A percentile compares a stretch with the other conserved stretches of the same genome.
These are phyloP conservation scores for Cupressus sempervirens DNA, from an alignment of 75 land plant genomes.

Conservation along the genomic window DNA sequence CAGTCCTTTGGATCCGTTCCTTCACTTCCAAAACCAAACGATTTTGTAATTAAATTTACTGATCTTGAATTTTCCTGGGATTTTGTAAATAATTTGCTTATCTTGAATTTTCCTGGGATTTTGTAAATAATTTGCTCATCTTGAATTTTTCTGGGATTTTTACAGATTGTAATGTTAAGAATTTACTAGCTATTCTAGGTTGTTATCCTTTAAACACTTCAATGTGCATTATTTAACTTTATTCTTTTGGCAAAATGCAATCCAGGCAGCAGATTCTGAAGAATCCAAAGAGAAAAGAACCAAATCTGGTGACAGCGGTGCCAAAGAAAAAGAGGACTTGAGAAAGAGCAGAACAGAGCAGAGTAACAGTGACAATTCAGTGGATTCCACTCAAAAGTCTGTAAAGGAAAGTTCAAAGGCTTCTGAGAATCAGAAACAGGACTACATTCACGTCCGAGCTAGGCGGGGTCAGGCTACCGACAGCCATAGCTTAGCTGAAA, in stretches of 20 bases:
- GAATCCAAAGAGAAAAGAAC: conserved; percentile 12
- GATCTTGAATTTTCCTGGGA: neutral
- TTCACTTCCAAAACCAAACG: neutral
- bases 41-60: neutral
- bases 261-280: conserved; percentile 8
- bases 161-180: no score
- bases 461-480: conserved; percentile 95
- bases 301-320: neutral
- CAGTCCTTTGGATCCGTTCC: neutral
- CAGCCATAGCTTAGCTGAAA: conserved; percentile 94
- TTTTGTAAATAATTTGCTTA: neutral
- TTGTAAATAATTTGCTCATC: neutral
- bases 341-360: conserved; percentile 34
- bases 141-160: neutral
- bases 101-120: neutral
- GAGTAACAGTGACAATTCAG: conserved; percentile 34
- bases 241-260: neutral
- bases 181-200: neutral
- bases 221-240: neutral
- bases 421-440: conserved; percentile 50
- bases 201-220: neutral
- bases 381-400: conserved; percentile 29
- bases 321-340: conserved; percentile 17
- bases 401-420: conserved; percentile 47
- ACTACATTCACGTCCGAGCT: conserved; percentile 93